Evolutionary conservation across 176 grass and related monocot genomes (phyloP), one percentile per base, ranked within the genome.

Genomic region (Triticum dicoccoides): DNA sequence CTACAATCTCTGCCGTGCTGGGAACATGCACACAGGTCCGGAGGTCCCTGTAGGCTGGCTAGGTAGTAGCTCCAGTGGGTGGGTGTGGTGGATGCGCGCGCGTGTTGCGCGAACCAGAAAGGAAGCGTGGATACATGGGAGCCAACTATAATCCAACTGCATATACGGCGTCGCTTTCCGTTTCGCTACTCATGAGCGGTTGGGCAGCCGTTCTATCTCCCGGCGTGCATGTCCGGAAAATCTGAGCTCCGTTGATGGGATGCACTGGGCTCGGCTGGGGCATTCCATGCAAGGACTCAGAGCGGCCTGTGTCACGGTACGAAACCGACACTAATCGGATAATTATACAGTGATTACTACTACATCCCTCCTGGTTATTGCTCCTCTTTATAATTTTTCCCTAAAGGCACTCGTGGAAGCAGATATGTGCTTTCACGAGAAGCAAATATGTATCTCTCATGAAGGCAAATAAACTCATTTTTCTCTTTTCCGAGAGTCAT

Each of bases 61-160:
- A 54, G 73, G 4, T 51, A 18, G 4, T 51, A 18, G n/a, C 37
- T 41, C 18, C 3, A 21, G 69, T 12, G 52, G 2, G 54, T 59
- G 54, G 54, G 54, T 59, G 38, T 23, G 41, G 77, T 23, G 32
- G 76, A 54, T 80, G 78, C 21, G 37, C 56, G 62, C 39, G 62
- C 62, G 61, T 13, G 78, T 65, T 65, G 41, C 3, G 61, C 61
- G 42, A 81, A 29, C 39, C 49, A 52, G 14, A 66, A 47, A 62
- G 14, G 78, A 24, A 15, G 8, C 67, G 17, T 69, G 25, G 25
- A 38, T 67, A 14, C 12, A 81, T 80, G 63, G 63, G 17, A 47
- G 63, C 79, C 41, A 68, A 51, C 79, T 5, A 51, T 34, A 68
- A 69, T 82, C 65, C 80, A 82, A 82, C 80, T 69, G 14, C 12